A percentile compares a stretch with the other conserved stretches of the same genome.
phyloP scores from a whole-genome alignment of 2,329 filamentous ascomycete species.

The Claviceps africana region DNA sequence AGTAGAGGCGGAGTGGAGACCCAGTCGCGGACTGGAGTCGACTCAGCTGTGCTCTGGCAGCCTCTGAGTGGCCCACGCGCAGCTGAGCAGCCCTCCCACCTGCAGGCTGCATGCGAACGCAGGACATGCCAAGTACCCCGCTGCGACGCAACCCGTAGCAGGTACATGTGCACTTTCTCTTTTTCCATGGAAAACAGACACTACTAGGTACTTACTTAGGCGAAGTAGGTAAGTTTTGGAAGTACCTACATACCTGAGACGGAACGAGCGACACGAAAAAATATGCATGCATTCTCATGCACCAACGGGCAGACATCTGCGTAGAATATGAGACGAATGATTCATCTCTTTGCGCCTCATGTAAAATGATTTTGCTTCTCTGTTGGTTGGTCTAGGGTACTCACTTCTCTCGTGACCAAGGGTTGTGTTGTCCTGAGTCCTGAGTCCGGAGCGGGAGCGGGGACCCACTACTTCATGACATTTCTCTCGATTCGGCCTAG shows the following conservation, averaged over 20 bases:
- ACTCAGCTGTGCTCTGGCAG: not conserved
- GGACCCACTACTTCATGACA: constrained; percentile 1
- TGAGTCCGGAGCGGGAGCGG: too few species aligned
- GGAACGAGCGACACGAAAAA: not conserved
- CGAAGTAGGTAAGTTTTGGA: too few species aligned
- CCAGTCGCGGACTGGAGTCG: not conserved
- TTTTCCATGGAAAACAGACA: too few species aligned
- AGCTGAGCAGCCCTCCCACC: not conserved
- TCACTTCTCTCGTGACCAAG: not conserved
- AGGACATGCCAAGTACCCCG: not conserved
- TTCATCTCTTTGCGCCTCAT: not conserved
- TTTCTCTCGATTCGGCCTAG: not conserved
- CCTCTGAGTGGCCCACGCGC: not conserved
- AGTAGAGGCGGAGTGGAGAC: not conserved
- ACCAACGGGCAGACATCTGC: not conserved
- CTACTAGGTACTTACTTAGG: too few species aligned
- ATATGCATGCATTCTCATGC: not conserved
- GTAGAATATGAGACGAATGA: not conserved
- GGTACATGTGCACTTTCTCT: too few species aligned
- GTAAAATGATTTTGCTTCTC: not conserved
- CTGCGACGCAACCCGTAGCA: too few species aligned
- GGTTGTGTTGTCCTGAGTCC: not conserved
- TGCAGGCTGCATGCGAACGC: not conserved
- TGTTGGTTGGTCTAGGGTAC: not conserved
- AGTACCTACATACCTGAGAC: too few species aligned